Evolutionary conservation across 169 alveolate species (phyloP), one percentile per base, ranked within the genome.

Genomic region (Fabrea salina): DNA sequence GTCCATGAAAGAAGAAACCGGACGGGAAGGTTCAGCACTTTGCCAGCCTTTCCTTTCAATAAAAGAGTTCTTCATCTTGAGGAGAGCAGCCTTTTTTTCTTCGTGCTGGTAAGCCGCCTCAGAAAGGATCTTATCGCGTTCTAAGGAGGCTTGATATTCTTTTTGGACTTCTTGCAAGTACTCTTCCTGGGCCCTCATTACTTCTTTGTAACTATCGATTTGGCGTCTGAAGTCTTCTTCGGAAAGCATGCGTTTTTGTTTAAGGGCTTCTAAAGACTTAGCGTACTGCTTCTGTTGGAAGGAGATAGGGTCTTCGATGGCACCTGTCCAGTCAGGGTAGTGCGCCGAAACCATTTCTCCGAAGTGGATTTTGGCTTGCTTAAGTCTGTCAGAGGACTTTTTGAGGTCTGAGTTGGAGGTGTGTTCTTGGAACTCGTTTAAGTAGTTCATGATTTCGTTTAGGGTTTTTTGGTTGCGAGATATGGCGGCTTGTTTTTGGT

Each of bases 401-500:
- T 33, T 61, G 1, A 61, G 25, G 25, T 47, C 16, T 3, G n/a
- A 35, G 16, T 16, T 35, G 49, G 54, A 35, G 11, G 32, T 61
- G 22, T 61, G 16, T 35, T 61, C 74, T 1, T 35, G 32, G 8
- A 61, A 35, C 8, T 61, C 51, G 32, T 61, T 61, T 13, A 61
- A 16, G 32, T 22, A n/a, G n/a, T 8, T 13, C 11, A 61, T 8
- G 0, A 37, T 16, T 30, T 61, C 74, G 11, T 16, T 61, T 1
- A 61, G 13, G 13, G 39, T 35, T 61, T 61, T 61, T 30, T 61
- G 41, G 49, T 61, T 61, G 51, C 74, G 74, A 30, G 74, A 27
- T 32, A 13, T 7, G 16, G 74, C 74, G 11, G 50, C 41, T 22
- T 61, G 54, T 61, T 61, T 22, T 35, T 61, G 74, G 7, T 37